Evolutionary conservation across 2,329 filamentous ascomycete genomes (phyloP), one percentile per base, ranked within the genome.

Genomic region (Emericellopsis atlantica): DNA sequence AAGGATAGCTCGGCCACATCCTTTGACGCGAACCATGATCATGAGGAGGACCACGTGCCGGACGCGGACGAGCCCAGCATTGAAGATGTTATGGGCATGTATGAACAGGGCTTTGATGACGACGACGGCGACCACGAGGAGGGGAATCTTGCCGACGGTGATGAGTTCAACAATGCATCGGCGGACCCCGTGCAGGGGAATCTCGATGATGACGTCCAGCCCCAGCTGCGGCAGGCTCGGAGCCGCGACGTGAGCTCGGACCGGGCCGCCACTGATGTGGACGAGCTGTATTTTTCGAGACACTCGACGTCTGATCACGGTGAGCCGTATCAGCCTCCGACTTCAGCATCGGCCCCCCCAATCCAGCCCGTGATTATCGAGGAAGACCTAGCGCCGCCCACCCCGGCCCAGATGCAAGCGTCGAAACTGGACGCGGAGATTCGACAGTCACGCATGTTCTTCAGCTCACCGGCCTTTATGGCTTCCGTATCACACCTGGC

Each of bases 1-100:
- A 87, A 84, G 50, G 76, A 78, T 45, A 93, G 84, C 64, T 88
- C 84, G 2, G 70, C 80, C 40, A 82, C 64, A 62, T 92, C 67
- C 46, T 71, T 70, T 59, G 66, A 67, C 46, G 60, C 49, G 36
- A 49, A 52, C 33, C 32, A 39, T 45, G 49, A 51, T 18, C 36
- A 47, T 48, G 40, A 52, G 48, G 34, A 54, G 40, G 58, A 65
- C 47, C 59, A 56, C 32, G 26, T 29, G 8, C 26, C 26, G 12
- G 58, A 64, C 14, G 67, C 73, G 45, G 75, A 79, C 47, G 74
- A 72, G 33, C 66, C 74, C 42, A 79, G 74, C 50, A 64, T 82
- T 26, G 76, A 81, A 49, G 76, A 81, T 63, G 72, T 87, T 41
- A 81, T 85, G 60, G 78, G 74, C 53, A 79, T 80, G 65, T 83